phyloP scores from a whole-genome alignment of 2,329 filamentous ascomycete species.

The Byssothecium circinans region DNA sequence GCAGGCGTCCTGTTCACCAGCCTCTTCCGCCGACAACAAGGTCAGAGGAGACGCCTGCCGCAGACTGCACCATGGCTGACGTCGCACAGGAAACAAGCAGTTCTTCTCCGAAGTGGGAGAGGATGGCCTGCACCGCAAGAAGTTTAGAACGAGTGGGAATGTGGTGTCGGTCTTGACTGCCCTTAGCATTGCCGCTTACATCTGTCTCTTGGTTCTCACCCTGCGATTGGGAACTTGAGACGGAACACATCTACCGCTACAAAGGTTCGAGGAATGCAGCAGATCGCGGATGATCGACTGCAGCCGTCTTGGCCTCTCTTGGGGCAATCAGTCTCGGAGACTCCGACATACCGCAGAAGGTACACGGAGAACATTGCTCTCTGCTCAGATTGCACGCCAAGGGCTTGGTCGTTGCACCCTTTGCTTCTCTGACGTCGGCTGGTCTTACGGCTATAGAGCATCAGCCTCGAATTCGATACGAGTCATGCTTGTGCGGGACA shows the following conservation, averaged over 20 bases:
- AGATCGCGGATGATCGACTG: background rate
- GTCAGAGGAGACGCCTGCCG: slow-evolving; percentile 14
- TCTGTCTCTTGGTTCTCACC: slow-evolving; percentile 61
- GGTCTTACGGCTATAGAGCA: background rate
- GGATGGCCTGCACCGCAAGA: slow-evolving; percentile 62
- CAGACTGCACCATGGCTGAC: slow-evolving; percentile 12
- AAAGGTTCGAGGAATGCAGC: slow-evolving; percentile 4
- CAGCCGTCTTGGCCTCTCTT: slow-evolving; percentile 7
- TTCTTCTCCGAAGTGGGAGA: slow-evolving; percentile 74
- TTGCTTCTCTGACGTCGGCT: slow-evolving; percentile 12
- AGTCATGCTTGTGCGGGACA: no score
- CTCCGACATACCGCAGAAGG: slow-evolving; percentile 9
- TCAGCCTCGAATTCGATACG: no score
- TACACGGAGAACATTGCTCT: slow-evolving; percentile 9
- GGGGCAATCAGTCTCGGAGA: slow-evolving; percentile 2
- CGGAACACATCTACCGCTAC: slow-evolving; percentile 6
- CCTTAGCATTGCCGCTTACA: slow-evolving; percentile 64
- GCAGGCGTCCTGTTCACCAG: slow-evolving; percentile 80
- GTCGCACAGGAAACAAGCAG: slow-evolving; percentile 69
- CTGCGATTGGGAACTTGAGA: slow-evolving; percentile 49
- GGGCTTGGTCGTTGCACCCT: slow-evolving; percentile 24
- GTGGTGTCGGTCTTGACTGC: slow-evolving; percentile 65
- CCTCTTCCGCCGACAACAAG: slow-evolving; percentile 83
- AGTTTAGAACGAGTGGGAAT: slow-evolving; percentile 67
- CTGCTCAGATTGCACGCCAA: slow-evolving; percentile 23